A percentile compares a stretch with the other conserved stretches of the same genome.
Evolutionary conservation across 495 filamentous ascomycete genomes (phyloP).

Genomic region (Penicillium tannophilum): DNA sequence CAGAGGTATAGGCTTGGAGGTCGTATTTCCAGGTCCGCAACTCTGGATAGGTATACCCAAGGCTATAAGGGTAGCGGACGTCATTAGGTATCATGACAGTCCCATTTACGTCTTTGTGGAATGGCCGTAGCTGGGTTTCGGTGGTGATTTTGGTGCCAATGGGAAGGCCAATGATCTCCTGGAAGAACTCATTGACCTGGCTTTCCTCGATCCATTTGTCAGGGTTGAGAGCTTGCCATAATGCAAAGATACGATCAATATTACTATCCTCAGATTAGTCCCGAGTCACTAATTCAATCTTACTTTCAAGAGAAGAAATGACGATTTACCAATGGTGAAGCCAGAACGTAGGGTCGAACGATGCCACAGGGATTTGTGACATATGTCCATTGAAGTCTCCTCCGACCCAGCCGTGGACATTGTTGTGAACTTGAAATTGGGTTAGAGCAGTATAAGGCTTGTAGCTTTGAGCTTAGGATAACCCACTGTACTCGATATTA

Average conservation of each 20-base stretch:
- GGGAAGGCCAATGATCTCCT: slow-evolving; percentile 20
- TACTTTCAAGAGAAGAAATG: background rate
- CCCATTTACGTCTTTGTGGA: slow-evolving; percentile 35
- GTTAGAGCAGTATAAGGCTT: background rate
- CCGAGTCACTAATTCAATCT: background rate
- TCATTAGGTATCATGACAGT: slow-evolving; percentile 31
- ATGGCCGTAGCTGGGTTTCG: slow-evolving; percentile 30
- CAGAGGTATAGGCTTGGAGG: slow-evolving; percentile 11
- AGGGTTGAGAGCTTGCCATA: slow-evolving; percentile 42
- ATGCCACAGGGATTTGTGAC: slow-evolving; percentile 37
- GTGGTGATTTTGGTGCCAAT: slow-evolving; percentile 17
- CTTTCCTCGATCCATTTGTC: slow-evolving; percentile 29
- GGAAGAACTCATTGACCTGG: slow-evolving; percentile 17
- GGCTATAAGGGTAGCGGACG: slow-evolving; percentile 28
- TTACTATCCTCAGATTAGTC: slow-evolving; percentile 25
- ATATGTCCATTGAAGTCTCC: slow-evolving; percentile 42
- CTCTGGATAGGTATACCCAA: slow-evolving; percentile 55
- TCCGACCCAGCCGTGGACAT: slow-evolving; percentile 40
- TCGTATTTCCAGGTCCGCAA: slow-evolving; percentile 35
- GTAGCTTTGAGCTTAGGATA: background rate
- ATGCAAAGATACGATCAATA: slow-evolving; percentile 42
- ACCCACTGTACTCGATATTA: slow-evolving; percentile 37
- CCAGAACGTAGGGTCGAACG: slow-evolving; percentile 50
- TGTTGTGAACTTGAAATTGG: slow-evolving; percentile 29
- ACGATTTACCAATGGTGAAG: slow-evolving; percentile 17